Conservation (phyloP, 2,329 filamentous ascomycete genomes). For the Colletotrichum incanum region DNA sequence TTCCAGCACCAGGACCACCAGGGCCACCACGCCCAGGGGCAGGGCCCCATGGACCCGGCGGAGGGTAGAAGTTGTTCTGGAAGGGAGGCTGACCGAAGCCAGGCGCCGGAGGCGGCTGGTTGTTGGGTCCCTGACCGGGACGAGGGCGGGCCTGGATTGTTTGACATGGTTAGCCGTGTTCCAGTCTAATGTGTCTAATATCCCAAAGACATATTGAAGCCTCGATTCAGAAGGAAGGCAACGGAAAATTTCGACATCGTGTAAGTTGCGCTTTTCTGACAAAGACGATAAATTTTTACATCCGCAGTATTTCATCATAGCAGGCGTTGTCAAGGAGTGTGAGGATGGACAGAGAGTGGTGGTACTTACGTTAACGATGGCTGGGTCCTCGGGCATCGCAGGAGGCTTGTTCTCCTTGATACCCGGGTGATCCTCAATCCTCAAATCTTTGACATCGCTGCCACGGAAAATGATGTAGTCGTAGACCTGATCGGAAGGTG, state of each 20-base stretch:
- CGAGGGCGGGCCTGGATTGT: constrained; percentile 58
- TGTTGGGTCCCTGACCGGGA: constrained; percentile 52
- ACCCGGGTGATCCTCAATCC: constrained; percentile 87
- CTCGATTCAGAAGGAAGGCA: constrained; percentile 98
- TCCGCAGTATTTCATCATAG: constrained; percentile 97
- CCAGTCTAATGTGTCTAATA: constrained; percentile 20
- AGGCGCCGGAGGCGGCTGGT: constrained; percentile 52
- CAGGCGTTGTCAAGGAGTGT: constrained; percentile 40
- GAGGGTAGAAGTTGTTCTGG: constrained; percentile 66
- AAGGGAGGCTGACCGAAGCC: constrained; percentile 63
- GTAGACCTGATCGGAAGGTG: constrained; percentile 89
- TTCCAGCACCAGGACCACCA: constrained; percentile 60
- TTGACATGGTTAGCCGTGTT: constrained; percentile 47
- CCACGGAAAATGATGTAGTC: constrained; percentile 99
- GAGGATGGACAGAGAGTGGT: constrained; percentile 28
- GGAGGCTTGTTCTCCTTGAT: constrained; percentile 83
- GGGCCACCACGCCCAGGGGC: constrained; percentile 54
- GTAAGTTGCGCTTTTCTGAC: constrained; percentile 90
- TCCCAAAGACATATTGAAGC: constrained; percentile 36
- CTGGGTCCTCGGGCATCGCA: constrained; percentile 92
- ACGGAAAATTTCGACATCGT: constrained; percentile 97
- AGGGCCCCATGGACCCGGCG: constrained; percentile 69
- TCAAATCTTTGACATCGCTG: constrained; percentile 97
- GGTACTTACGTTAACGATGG: constrained; percentile 95
- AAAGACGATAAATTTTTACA: constrained; percentile 84